Evolutionary conservation across 2,329 filamentous ascomycete genomes (phyloP), one percentile per base, ranked within the genome.

Genomic region (Ascomycota sp.): DNA sequence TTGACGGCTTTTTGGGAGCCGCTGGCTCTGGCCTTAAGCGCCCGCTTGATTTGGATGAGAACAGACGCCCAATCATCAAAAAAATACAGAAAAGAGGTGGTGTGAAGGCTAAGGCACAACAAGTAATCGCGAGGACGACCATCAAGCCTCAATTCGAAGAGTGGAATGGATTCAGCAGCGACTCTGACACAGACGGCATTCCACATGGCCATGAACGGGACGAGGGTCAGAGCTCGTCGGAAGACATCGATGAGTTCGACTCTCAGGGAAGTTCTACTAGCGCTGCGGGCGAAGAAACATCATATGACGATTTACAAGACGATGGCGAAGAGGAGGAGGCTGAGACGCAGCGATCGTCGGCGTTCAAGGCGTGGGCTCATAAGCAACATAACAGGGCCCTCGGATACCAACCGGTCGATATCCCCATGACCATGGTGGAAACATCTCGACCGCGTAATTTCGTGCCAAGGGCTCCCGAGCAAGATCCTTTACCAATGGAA

Each of bases 341-440:
- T 22, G 43, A 47, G 28, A 41, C 45, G 11, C 46, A 50, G 39
- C 53, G 35, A 49, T 48, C 53, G 6, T 70, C 67, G 2, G 82
- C 81, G 0, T 98, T 98, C 62, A 95, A 95, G 50, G 67, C 76
- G 3, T 98, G 89, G 89, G 89, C 89, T 13, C 72, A 75, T 20
- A 71, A 80, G 41, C 77, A 89, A 51, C 69, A 85, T 33, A 93
- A 94, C 42, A 69, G 86, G 41, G 76, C 79, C 4, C 59, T 91
- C 21, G 85, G 83, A 0, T 74, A 66, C 39, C 40, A 62, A 33
- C 57, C 65, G 3, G 50, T 53, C 23, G 53, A 59, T 9, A 50
- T 50, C 22, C 51, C 43, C n/a, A 48, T 57, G 20, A 50, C 53
- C 7, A 43, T 53, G 9, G 46, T 63, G 21, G 53, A 60, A 6